phyloP scores from a whole-genome alignment of 2,329 filamentous ascomycete genomes.

The Cordyceps farinosa region DNA sequence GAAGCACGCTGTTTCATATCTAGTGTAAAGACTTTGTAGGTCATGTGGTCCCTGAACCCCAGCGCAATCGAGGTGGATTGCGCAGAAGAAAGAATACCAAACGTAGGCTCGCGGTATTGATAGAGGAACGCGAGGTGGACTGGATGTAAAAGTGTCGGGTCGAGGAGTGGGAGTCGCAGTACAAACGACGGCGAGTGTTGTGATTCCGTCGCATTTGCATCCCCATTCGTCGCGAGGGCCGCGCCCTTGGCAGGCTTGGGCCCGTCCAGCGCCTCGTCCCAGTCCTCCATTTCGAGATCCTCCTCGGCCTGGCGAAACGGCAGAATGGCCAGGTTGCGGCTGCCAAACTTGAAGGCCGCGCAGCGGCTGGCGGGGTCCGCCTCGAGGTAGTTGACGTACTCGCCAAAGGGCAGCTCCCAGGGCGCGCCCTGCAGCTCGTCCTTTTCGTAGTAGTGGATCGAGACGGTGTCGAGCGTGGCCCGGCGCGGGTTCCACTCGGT shows the following conservation, averaged over 20 bases:
- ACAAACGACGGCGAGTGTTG: conserved; percentile 92
- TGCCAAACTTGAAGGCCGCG: conserved; percentile 88
- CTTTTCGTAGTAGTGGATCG: conserved; percentile 97
- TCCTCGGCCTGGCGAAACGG: conserved; percentile 85
- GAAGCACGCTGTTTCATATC: conserved; percentile 91
- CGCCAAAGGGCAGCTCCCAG: conserved; percentile 72
- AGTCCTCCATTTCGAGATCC: conserved; percentile 88
- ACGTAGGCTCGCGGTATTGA: conserved; percentile 96
- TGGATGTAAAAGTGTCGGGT: conserved; percentile 81
- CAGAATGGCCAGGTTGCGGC: conserved; percentile 84
- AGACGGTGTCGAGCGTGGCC: conserved; percentile 77
- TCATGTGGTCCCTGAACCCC: conserved; percentile 78
- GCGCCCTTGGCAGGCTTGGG: conserved; percentile 52
- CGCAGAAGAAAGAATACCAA: conserved; percentile 85
- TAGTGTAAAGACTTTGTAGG: conserved; percentile 91
- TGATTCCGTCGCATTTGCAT: conserved; percentile 45
- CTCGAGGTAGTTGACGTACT: conserved; percentile 75
- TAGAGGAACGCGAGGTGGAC: conserved; percentile 90
- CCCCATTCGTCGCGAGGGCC: conserved; percentile 33
- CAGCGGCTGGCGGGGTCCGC: conserved; percentile 91
- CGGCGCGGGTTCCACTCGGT: conserved; percentile 88
- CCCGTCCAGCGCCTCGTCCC: conserved; percentile 77
- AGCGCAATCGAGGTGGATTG: conserved; percentile 70
- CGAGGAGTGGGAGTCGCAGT: conserved; percentile 81
- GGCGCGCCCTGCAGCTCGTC: conserved; percentile 81